A percentile compares a stretch with the other conserved stretches of the same genome.
phyloP scores from a whole-genome alignment of 192 early-diverging fungal genomes.

The Kickxella alabastrina region DNA sequence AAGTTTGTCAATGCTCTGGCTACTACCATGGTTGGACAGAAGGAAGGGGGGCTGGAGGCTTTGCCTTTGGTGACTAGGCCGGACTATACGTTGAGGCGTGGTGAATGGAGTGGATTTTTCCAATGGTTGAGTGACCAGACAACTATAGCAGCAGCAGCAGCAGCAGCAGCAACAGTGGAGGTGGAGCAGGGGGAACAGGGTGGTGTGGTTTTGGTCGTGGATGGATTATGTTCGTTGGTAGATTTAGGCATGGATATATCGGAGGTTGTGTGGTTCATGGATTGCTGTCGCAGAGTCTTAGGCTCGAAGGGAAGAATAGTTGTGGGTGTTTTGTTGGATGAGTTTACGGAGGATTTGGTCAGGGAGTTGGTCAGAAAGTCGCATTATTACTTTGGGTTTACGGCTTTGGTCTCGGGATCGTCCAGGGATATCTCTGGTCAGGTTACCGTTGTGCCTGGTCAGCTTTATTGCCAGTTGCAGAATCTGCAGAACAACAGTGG shows the following conservation, averaged over 20 bases:
- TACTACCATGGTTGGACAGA: too few relatives aligned
- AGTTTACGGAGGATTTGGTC: constrained; percentile 16
- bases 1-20: constrained; percentile 36
- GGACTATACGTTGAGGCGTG: constrained; percentile 6
- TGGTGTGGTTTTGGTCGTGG: constrained; percentile 21
- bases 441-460: constrained; percentile 35
- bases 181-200: too few relatives aligned
- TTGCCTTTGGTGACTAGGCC: constrained; percentile 23
- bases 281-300: constrained; percentile 19
- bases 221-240: constrained; percentile 29
- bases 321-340: constrained; percentile 27
- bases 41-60: not conserved
- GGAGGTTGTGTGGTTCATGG: constrained; percentile 9
- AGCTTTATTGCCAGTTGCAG: constrained; percentile 30
- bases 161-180: too few relatives aligned
- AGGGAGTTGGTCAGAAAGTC: constrained; percentile 14
- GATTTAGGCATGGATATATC: constrained; percentile 13
- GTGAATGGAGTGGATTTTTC: constrained; percentile 26
- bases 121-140: constrained; percentile 15
- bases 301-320: constrained; percentile 13
- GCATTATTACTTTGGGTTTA: constrained; percentile 32
- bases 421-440: constrained; percentile 40
- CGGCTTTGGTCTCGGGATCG: constrained; percentile 24
- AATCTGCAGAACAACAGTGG: too few relatives aligned
- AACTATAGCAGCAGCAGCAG: too few relatives aligned